phyloP scores from a whole-genome alignment of 1,139 yeast genomes.

The Geotrichum siamense region DNA sequence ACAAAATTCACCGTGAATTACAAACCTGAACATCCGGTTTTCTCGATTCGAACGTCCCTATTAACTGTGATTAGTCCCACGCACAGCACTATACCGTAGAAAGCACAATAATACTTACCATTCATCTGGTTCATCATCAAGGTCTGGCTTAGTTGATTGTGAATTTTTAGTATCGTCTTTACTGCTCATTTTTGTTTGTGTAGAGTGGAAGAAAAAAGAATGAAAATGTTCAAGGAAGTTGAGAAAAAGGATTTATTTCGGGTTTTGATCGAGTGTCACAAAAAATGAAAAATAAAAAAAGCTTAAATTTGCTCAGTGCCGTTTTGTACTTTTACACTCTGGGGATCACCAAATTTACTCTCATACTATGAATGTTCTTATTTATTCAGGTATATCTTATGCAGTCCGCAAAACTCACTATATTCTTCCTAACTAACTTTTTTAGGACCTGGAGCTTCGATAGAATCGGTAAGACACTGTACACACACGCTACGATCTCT shows the following conservation, averaged over 20 bases:
- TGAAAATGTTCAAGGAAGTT: background rate
- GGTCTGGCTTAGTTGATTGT: constrained; percentile 23
- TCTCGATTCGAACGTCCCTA: constrained; percentile 58
- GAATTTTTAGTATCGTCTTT: too few species aligned
- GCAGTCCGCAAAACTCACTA: background rate
- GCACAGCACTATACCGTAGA: too few species aligned
- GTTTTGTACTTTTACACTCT: background rate
- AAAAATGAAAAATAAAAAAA: background rate
- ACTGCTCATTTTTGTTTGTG: too few species aligned
- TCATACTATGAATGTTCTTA: constrained; percentile 64
- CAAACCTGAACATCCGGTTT: constrained; percentile 59
- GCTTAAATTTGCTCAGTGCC: background rate
- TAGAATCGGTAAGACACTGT: constrained; percentile 79
- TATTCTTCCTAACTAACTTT: too few species aligned
- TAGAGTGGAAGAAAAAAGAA: background rate
- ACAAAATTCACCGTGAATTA: too few species aligned
- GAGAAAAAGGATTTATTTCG: background rate
- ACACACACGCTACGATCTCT: constrained; percentile 64
- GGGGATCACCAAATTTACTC: background rate
- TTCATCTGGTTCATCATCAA: constrained; percentile 60
- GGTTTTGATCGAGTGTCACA: background rate
- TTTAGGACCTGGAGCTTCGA: constrained; percentile 73
- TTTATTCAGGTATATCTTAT: constrained; percentile 55
- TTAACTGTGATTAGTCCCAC: too few species aligned
- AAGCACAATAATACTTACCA: constrained; percentile 27